A percentile compares a stretch with the other conserved stretches of the same genome.
phyloP scores from a whole-genome alignment of 345 rosid species.

The Punica granatum region DNA sequence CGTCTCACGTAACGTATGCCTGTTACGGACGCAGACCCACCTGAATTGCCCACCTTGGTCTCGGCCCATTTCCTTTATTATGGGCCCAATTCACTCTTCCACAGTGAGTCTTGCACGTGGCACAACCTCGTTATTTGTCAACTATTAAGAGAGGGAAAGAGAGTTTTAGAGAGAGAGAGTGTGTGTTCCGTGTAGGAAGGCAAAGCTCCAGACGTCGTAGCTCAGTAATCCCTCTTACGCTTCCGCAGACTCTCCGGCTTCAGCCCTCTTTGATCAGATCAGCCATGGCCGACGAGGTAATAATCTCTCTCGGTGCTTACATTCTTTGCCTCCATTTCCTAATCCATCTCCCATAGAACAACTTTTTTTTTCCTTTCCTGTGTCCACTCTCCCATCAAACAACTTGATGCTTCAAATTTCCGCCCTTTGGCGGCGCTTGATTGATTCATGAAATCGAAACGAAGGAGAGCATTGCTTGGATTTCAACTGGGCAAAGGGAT shows the following conservation, averaged over 20 bases:
- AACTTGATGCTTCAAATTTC: background rate
- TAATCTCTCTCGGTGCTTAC: background rate
- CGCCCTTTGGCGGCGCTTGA: background rate
- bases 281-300: slow-evolving; percentile 44
- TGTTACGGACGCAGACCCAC: too few relatives aligned
- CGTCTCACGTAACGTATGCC: too few relatives aligned
- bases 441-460: background rate
- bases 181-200: background rate
- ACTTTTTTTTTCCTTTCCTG: too few relatives aligned
- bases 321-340: background rate
- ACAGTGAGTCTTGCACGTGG: background rate
- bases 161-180: too few relatives aligned
- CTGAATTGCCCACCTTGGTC: too few relatives aligned
- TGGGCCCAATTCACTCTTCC: background rate
- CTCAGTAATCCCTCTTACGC: background rate
- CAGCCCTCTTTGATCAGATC: slow-evolving; percentile 20
- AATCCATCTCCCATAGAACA: too few relatives aligned
- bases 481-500: background rate
- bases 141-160: background rate
- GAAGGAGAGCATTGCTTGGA: background rate
- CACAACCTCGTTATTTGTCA: background rate
- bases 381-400: background rate
- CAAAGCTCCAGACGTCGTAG: background rate
- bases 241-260: background rate
- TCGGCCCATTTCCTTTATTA: background rate